Evolutionary conservation across 1,139 yeast genomes (phyloP), one percentile per base, ranked within the genome.

Genomic region (Hanseniaspora gamundiae): DNA sequence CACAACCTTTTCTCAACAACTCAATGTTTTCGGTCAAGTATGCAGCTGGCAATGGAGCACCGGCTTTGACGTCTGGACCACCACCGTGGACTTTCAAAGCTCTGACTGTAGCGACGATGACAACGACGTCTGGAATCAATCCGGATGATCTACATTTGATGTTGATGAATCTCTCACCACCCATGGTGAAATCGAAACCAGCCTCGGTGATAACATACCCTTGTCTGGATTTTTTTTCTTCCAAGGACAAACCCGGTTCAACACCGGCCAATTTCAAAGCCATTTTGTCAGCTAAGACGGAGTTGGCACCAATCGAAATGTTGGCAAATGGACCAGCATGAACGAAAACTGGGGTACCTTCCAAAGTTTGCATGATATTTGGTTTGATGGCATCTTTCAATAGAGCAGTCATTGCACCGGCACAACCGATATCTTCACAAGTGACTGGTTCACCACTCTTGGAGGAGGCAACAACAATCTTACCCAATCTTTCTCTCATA

Each of bases 271-370:
- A 75, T 68, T 91, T 88, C 61, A 91, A 75, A 5, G 96, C 97
- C 74, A 91, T 80, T 66, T 84, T 84, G 66, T 91, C 98, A 52
- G 98, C 97, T 49, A 91, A 70, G 41, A 91, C 87, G 35, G 97
- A 88, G 50, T 86, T 80, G 7, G 97, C 96, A 60, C 97, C 98
- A 61, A 91, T 91, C 41, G 95, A 85, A 54, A 91, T 91, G 66
- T 91, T 91, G 55, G 98, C 98, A 62, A 91, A 91, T 42, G 98
- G 98, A 52, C 98, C 98, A 47, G 97, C 97, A 62, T 91, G 98
- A 44, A 91, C 95, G 57, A 91, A 80, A 38, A 91, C 98, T 30
- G 98, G 98, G 22, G 97, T 87, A 51, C 98, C 98, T 68, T 91
- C 98, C 54, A 91, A 74, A 44, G 97, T 86, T 69, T 91, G 98